A percentile compares a stretch with the other conserved stretches of the same genome.
Conservation (phyloP, 1,284 basidiomycete genomes). For the Hemileia vastatrix region DNA sequence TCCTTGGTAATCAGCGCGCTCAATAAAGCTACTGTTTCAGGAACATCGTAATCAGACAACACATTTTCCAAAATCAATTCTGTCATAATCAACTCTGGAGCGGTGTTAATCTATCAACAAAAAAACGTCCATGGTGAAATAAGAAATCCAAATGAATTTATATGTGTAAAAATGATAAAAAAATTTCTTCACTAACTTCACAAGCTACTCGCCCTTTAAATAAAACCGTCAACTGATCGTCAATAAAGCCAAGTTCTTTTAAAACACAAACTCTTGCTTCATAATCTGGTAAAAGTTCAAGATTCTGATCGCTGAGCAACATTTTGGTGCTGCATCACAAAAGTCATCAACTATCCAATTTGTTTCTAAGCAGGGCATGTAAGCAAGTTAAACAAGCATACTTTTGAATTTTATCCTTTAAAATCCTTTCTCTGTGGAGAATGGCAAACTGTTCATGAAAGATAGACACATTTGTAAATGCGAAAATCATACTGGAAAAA, state of each 20-base stretch:
- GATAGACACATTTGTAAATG: no score
- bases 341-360: background rate
- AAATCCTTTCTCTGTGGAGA: conserved; percentile 62
- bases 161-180: conserved; percentile 7
- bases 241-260: conserved; percentile 81
- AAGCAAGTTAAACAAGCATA: conserved; percentile 14
- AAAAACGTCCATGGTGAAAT: no score
- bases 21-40: conserved; percentile 92
- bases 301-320: conserved; percentile 85
- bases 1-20: conserved; percentile 97
- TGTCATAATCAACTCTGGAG: conserved; percentile 86
- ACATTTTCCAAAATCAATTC: conserved; percentile 96
- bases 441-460: conserved; percentile 67
- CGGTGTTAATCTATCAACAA: conserved; percentile 74
- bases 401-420: conserved; percentile 62
- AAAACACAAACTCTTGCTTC: conserved; percentile 85
- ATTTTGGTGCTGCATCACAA: conserved; percentile 52
- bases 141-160: background rate
- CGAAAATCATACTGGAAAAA: conserved; percentile 2
- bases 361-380: background rate
- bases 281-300: conserved; percentile 94
- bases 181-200: conserved; percentile 55
- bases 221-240: conserved; percentile 84
- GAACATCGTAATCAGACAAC: conserved; percentile 76
- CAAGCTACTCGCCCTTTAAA: conserved; percentile 96